Percentiles rank a stretch among this genome's conserved stretches.
phyloP scores from a whole-genome alignment of 257 asterid genomes.

The Scutellaria barbata region DNA sequence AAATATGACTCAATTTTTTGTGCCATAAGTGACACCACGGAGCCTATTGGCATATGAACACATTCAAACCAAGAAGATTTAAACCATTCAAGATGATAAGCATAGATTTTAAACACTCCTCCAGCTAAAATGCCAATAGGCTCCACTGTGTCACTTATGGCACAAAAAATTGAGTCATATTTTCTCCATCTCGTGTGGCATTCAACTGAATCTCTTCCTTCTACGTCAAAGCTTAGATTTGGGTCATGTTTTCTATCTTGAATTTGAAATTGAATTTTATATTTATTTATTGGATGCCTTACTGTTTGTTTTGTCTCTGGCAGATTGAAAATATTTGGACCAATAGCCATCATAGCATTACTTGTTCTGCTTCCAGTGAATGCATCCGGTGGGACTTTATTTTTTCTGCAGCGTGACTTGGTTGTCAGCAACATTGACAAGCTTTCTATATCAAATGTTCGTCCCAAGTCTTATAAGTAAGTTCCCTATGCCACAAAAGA shows the following conservation, averaged over 20 bases:
- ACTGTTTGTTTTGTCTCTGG: conserved; percentile 20
- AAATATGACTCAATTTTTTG: too few relatives aligned
- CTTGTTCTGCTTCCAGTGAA: conserved; percentile 92
- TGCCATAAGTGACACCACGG: too few relatives aligned
- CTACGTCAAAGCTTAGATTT: background rate
- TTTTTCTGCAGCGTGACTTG: conserved; percentile 73
- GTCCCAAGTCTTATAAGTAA: conserved; percentile 75
- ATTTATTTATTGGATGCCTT: conserved; percentile 1
- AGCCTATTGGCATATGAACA: too few relatives aligned
- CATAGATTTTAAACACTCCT: too few relatives aligned
- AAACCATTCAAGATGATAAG: too few relatives aligned
- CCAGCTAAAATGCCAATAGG: background rate
- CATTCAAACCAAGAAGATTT: too few relatives aligned
- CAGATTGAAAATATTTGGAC: conserved; percentile 90
- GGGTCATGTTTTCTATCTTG: conserved; percentile 9
- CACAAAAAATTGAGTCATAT: background rate
- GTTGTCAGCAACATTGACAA: conserved; percentile 90
- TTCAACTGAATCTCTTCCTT: background rate
- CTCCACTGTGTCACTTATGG: background rate
- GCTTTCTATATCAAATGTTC: conserved; percentile 91
- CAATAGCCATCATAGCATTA: conserved; percentile 74
- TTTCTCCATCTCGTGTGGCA: background rate
- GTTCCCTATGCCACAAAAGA: conserved; percentile 30
- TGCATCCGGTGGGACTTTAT: conserved; percentile 71
- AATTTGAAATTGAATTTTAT: background rate